A percentile compares a stretch with the other conserved stretches of the same genome.
Conservation (phyloP, 805 yeast genomes). For the Barnettozyma populi region DNA sequence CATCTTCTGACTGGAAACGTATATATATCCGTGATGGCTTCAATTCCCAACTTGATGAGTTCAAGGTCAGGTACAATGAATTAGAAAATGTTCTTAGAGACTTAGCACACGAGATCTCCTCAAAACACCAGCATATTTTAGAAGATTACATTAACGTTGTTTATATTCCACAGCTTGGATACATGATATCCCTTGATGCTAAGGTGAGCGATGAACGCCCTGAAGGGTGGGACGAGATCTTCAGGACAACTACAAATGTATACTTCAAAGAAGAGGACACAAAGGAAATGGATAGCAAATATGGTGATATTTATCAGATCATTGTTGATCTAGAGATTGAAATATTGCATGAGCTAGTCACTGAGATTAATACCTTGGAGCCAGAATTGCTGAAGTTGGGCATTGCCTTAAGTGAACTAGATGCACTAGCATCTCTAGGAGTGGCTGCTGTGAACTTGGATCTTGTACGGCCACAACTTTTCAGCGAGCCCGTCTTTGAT, state of each 20-base stretch:
- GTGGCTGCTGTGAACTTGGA: conserved; percentile 22
- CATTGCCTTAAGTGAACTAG: conserved; percentile 30
- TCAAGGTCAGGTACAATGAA: conserved; percentile 16
- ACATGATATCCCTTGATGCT: conserved; percentile 28
- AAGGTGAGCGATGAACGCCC: conserved; percentile 4
- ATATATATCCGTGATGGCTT: conserved; percentile 28
- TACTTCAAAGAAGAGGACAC: conserved; percentile 33
- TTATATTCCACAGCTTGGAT: conserved; percentile 44
- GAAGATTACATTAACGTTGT: conserved; percentile 29
- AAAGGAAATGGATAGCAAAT: conserved; percentile 29
- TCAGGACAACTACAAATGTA: conserved; percentile 31
- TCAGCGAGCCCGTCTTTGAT: conserved; percentile 23
- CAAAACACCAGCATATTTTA: conserved; percentile 1
- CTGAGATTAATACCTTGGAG: conserved; percentile 14
- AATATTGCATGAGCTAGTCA: conserved; percentile 29
- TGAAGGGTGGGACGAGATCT: conserved; percentile 31
- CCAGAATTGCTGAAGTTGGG: conserved; percentile 17
- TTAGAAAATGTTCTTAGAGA: conserved; percentile 28
- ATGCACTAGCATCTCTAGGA: conserved; percentile 33
- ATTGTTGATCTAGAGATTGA: conserved; percentile 40
- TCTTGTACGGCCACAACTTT: conserved; percentile 31
- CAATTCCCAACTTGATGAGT: conserved; percentile 22
- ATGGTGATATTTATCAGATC: conserved; percentile 38
- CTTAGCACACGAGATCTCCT: conserved; percentile 18
- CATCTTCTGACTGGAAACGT: conserved; percentile 26